phyloP scores from a whole-genome alignment of 2,329 filamentous ascomycete species.

The Penicillium sp. region DNA sequence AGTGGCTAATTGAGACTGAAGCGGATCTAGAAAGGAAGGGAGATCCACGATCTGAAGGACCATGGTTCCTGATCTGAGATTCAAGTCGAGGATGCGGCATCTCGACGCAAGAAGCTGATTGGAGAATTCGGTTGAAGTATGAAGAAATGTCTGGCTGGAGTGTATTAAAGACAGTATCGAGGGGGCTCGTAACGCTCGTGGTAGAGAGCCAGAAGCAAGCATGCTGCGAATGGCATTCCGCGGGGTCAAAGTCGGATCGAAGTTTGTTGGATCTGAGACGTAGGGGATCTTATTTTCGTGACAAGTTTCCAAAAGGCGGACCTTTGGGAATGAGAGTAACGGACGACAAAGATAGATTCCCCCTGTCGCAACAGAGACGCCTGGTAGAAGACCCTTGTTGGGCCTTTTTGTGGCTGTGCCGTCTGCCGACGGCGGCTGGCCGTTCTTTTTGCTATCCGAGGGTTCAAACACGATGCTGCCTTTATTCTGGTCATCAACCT shows the following conservation, averaged over 20 bases:
- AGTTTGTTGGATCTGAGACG: conserved; percentile 82
- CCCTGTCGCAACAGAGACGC: conserved; percentile 24
- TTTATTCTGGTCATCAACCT: conserved; percentile 5
- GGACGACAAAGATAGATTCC: conserved; percentile 35
- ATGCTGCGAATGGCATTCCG: conserved; percentile 76
- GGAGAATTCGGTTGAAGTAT: conserved; percentile 48
- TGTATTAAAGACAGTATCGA: conserved; percentile 58
- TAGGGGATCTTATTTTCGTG: conserved; percentile 60
- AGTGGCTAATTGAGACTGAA: conserved; percentile 7
- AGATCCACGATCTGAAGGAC: conserved; percentile 24
- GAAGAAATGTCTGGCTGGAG: conserved; percentile 44
- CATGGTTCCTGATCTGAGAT: conserved; percentile 31
- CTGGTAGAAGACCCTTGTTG: not conserved
- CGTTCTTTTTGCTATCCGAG: not conserved
- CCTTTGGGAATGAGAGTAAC: conserved; percentile 55
- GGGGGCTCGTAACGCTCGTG: conserved; percentile 61
- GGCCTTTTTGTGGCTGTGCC: not conserved
- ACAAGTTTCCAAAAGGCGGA: conserved; percentile 61
- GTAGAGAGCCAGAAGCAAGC: conserved; percentile 54
- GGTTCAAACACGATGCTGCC: conserved; percentile 4
- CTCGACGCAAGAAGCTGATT: conserved; percentile 45
- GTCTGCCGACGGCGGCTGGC: not conserved
- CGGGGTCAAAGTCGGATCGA: conserved; percentile 66
- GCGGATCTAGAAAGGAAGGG: conserved; percentile 6
- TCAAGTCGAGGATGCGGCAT: conserved; percentile 27